These are phyloP conservation scores for Euclidium syriacum DNA, from an alignment of 345 rosid genomes.

Conservation along the genomic window DNA sequence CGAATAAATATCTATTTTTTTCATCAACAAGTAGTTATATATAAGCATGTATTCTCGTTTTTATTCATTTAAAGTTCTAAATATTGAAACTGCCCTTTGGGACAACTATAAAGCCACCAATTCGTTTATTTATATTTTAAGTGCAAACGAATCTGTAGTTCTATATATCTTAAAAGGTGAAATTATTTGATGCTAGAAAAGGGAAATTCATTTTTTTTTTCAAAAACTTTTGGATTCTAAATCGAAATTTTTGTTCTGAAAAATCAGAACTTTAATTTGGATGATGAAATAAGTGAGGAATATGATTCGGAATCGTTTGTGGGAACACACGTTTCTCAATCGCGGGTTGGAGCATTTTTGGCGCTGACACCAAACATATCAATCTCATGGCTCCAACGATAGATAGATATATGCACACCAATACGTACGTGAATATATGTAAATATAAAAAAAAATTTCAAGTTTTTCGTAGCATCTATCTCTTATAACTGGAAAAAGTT, in stretches of 20 bases:
- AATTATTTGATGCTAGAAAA: background rate
- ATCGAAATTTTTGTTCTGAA: background rate
- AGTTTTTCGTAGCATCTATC: background rate
- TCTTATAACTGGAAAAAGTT: background rate
- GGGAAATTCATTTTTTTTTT: background rate
- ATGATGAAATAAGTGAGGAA: constrained; percentile 16
- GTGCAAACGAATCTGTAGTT: constrained; percentile 11
- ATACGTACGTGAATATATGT: background rate
- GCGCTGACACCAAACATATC: constrained; percentile 6
- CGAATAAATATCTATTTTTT: too few relatives aligned
- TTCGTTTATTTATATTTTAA: background rate
- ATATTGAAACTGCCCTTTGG: constrained; percentile 14
- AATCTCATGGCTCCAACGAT: constrained; percentile 7
- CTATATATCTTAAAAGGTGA: background rate
- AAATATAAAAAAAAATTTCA: too few relatives aligned
- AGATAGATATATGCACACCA: background rate
- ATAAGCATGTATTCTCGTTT: too few relatives aligned
- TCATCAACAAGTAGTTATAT: too few relatives aligned
- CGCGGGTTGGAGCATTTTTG: background rate
- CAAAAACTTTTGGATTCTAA: background rate
- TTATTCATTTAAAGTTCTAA: background rate
- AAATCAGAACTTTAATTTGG: background rate
- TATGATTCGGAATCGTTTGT: constrained; percentile 25
- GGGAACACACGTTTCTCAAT: constrained; percentile 20
- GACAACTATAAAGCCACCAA: background rate